Evolutionary conservation across 2,329 filamentous ascomycete genomes (phyloP).

Genomic region (Proliferodiscus dingleyae): DNA sequence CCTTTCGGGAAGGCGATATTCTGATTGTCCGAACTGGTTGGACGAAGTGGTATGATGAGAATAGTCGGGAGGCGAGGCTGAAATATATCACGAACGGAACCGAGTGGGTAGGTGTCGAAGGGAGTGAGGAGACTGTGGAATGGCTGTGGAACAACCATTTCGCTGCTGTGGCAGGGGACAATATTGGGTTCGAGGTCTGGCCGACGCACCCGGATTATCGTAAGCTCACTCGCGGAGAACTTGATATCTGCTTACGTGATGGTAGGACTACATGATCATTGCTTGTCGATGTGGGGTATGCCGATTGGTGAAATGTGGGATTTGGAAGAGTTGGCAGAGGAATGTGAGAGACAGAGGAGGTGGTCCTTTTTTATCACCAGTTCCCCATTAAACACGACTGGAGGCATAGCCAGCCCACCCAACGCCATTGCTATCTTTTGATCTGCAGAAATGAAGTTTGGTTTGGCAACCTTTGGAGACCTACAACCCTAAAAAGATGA

Average conservation of each 20-base stretch:
- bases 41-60: constrained; percentile 33
- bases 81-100: constrained; percentile 8
- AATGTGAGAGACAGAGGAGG: constrained; percentile 46
- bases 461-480: too few species aligned
- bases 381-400: constrained; percentile 45
- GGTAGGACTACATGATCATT: constrained; percentile 24
- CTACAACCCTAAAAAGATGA: too few species aligned
- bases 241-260: constrained; percentile 1
- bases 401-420: constrained; percentile 22
- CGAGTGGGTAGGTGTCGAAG: constrained; percentile 19
- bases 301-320: constrained; percentile 30
- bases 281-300: constrained; percentile 26
- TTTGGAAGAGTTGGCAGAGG: constrained; percentile 30
- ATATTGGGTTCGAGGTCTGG: constrained; percentile 25
- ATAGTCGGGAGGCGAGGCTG: constrained; percentile 8
- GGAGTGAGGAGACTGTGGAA: constrained; percentile 17
- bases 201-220: constrained; percentile 21
- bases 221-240: neutral
- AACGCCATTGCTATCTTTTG: constrained; percentile 26
- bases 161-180: constrained; percentile 27
- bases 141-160: constrained; percentile 30
- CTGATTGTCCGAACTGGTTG: constrained; percentile 45
- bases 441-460: neutral
- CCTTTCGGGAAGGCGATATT: constrained; percentile 44
- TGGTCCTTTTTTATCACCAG: constrained; percentile 62